phyloP scores from a whole-genome alignment of 305 asterid genomes.

The Fraxinus albicans region DNA sequence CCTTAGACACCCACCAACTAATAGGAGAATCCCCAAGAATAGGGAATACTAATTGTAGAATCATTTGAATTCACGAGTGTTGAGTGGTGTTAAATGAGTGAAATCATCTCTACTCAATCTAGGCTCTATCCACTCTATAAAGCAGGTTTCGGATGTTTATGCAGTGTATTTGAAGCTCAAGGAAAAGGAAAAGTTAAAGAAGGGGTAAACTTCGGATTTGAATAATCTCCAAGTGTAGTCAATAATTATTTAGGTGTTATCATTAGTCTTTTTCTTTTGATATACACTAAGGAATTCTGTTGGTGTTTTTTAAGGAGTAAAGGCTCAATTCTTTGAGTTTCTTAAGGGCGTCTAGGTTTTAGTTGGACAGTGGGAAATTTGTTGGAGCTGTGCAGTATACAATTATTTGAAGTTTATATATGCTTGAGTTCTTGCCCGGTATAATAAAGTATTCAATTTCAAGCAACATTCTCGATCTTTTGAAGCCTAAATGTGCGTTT shows the following conservation, averaged over 20 bases:
- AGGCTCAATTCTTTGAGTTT: neutral
- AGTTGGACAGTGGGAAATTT: neutral
- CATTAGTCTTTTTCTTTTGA: neutral
- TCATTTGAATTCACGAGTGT: neutral
- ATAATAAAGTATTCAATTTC: neutral
- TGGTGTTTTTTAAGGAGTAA: neutral
- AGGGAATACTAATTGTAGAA: neutral
- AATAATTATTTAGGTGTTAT: neutral
- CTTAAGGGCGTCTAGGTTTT: neutral
- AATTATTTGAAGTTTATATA: neutral
- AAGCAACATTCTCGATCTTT: neutral
- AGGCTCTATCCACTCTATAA: neutral
- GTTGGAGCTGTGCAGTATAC: neutral
- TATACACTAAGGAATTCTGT: neutral
- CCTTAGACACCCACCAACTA: neutral
- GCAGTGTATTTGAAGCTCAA: conserved; percentile 3
- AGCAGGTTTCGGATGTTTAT: neutral
- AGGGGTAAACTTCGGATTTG: neutral
- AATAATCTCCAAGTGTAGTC: neutral
- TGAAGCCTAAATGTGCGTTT: neutral
- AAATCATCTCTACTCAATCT: neutral
- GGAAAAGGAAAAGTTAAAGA: neutral
- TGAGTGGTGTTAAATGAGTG: neutral
- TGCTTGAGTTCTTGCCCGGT: neutral
- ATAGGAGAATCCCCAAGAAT: neutral